Evolutionary conservation across 2,329 filamentous ascomycete genomes (phyloP), one percentile per base, ranked within the genome.

Genomic region (Colletotrichum camelliae): DNA sequence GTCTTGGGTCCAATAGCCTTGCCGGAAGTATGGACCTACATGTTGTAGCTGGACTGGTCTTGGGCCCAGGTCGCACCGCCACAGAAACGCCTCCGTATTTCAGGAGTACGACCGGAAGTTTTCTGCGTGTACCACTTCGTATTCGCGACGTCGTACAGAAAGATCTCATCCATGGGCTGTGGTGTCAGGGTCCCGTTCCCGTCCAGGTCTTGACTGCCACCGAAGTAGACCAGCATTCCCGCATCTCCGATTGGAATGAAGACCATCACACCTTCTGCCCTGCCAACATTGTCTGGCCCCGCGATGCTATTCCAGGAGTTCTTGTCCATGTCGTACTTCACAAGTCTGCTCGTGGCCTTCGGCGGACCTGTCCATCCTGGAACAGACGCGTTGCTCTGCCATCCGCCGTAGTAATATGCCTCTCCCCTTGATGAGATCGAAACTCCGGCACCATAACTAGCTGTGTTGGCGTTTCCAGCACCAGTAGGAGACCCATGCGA

Each of bases 1-100:
- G 1, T 21, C 0, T 21, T 21, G n/a, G 1, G 0, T 37, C 5
- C 31, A 62, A 12, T 15, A 37, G 12, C 1, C 58, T 37, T 8
- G 9, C 5, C 7, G 9, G 7, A 21, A 21, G 5, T 13, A 37
- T 0, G 58, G 29, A 35, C 58, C 3, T 37, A 24, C 29, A 62
- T 62, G 29, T 62, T 35, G 31, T 62, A 35, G 27, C 29, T 62
- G 29, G 58, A 62, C 58, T 62, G 58, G 29, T 62, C 58, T 6
- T 62, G 58, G 4, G 58, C 58, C 58, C 16, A 62, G 58, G 58
- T 62, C 58, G 58, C 29, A 35, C 27, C 58, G 31, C 58, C 58
- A 35, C 27, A 62, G 18, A 62, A 37, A n/a, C 58, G 58, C 31
- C 29, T 62, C n/a, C 31, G 31, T 35, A 62, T 31, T 35, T 35